These are phyloP conservation scores for Lobulomyces angularis DNA, from an alignment of 192 early-diverging fungal species.

Conservation along the genomic window DNA sequence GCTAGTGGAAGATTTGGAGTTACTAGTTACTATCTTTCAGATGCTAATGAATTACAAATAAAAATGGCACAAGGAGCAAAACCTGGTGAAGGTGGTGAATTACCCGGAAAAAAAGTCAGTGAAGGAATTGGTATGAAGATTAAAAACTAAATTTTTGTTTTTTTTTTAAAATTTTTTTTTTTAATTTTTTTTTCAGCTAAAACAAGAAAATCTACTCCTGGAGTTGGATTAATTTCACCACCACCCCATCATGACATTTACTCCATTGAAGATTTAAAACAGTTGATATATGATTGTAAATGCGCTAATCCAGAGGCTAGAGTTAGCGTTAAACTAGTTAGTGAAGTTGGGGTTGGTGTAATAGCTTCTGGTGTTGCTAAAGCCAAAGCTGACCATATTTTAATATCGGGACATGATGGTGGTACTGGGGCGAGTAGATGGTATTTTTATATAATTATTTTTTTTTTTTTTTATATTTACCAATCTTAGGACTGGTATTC, in stretches of 20 bases:
- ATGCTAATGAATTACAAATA: constrained; percentile 96
- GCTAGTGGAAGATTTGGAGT: constrained; percentile 98
- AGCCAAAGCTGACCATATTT: constrained; percentile 91
- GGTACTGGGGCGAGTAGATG: constrained; percentile 92
- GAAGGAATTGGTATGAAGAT: constrained; percentile 38
- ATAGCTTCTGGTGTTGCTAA: constrained; percentile 95
- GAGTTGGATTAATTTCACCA: constrained; percentile 90
- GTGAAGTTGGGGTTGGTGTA: constrained; percentile 94
- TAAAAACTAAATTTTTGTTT: no score
- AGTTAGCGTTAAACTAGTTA: constrained; percentile 93
- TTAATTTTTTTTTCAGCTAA: no score
- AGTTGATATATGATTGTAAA: constrained; percentile 96
- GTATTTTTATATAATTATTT: constrained; percentile 4
- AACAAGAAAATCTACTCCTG: constrained; percentile 89
- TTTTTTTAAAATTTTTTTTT: no score
- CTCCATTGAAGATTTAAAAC: constrained; percentile 98
- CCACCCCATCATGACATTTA: constrained; percentile 99
- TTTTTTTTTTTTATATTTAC: no score
- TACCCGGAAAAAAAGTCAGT: constrained; percentile 49
- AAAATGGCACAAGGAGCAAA: constrained; percentile 99
- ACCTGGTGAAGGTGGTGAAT: constrained; percentile 93
- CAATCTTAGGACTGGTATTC: constrained; percentile 98
- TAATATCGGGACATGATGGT: constrained; percentile 90
- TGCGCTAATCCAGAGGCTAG: constrained; percentile 82
- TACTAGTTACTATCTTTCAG: constrained; percentile 83